These are phyloP conservation scores for Candida taoyuanica DNA, from an alignment of 805 yeast genomes.

Conservation along the genomic window DNA sequence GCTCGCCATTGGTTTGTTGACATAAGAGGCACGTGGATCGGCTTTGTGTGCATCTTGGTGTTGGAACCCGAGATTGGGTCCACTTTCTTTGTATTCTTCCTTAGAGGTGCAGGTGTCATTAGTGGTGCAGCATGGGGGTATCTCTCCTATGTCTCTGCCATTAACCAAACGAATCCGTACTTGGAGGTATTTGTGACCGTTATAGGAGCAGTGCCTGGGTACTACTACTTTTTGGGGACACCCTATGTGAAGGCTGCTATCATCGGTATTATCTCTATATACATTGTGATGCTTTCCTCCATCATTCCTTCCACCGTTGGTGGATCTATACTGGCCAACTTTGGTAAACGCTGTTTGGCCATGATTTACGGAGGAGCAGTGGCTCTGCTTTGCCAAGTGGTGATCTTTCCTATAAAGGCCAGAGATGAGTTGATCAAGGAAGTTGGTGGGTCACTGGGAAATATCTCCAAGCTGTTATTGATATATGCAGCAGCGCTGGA, in stretches of 20 bases:
- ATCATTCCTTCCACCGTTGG: slow-evolving; percentile 34
- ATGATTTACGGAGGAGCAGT: slow-evolving; percentile 47
- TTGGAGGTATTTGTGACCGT: slow-evolving; percentile 39
- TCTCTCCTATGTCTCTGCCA: slow-evolving; percentile 41
- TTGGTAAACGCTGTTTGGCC: slow-evolving; percentile 47
- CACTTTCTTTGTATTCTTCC: slow-evolving; percentile 42
- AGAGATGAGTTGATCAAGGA: slow-evolving; percentile 40
- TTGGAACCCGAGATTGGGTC: slow-evolving; percentile 49
- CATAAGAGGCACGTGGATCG: slow-evolving; percentile 48
- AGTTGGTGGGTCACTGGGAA: slow-evolving; percentile 36
- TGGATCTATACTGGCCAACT: slow-evolving; percentile 39
- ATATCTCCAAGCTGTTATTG: slow-evolving; percentile 35
- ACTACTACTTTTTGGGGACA: slow-evolving; percentile 39
- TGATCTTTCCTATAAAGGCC: slow-evolving; percentile 44
- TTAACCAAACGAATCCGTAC: slow-evolving; percentile 35
- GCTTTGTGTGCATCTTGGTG: slow-evolving; percentile 46
- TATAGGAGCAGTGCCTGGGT: slow-evolving; percentile 43
- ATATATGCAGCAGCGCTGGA: slow-evolving; percentile 37
- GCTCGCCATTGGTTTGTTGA: slow-evolving; percentile 45
- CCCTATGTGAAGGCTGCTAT: slow-evolving; percentile 49
- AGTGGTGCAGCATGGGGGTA: slow-evolving; percentile 48
- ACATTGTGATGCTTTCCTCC: slow-evolving; percentile 43
- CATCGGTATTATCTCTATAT: slow-evolving; percentile 42
- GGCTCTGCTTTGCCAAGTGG: slow-evolving; percentile 41
- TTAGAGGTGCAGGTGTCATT: slow-evolving; percentile 44